Evolutionary conservation across 257 asterid species (phyloP), one percentile per base, ranked within the genome.

Genomic region (Nyctanthes arbortristis): DNA sequence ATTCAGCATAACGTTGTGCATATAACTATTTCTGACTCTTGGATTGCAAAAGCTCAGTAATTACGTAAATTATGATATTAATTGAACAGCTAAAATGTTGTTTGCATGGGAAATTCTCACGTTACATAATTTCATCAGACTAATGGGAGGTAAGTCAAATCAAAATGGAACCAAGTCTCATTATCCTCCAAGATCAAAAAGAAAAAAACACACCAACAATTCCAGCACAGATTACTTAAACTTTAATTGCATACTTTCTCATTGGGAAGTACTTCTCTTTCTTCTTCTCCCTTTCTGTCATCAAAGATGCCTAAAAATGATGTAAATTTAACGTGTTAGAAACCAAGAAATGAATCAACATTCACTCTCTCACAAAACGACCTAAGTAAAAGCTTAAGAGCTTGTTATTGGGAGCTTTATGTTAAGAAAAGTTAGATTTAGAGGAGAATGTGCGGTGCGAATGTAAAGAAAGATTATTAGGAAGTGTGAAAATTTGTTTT

Each of bases 241-340:
- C 95, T 63, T 88, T 88, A 45, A 90, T 83, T 6, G 97, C 95
- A 69, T 81, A 90, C 77, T 90, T 90, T 40, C 97, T 86, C 83
- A 77, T 0, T 10, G 94, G 96, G 73, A 79, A 90, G 73, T 84
- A 90, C 88, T 74, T 86, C 73, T 86, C 96, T 72, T 73, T 90
- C 84, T 86, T 88, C 77, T 88, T 88, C 85, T 84, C 73, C 75
- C 79, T 85, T 47, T 81, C 92, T 0, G 93, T 83, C 90, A 84
- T 88, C 89, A 88, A 70, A 49, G 88, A 84, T 22, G 77, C 92
- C 96, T 90, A 68, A 81, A 63, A 75, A 25, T 0, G 63, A 37
- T 3, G 4, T 33, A 0, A 61, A 5, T 61, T 69, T 10, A 77
- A 12, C 13, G 67, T 22, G n/a, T n/a, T n/a, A n/a, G n/a, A n/a